These are phyloP conservation scores for Tilletia indica DNA, from an alignment of 1,284 basidiomycete species.

Conservation along the genomic window DNA sequence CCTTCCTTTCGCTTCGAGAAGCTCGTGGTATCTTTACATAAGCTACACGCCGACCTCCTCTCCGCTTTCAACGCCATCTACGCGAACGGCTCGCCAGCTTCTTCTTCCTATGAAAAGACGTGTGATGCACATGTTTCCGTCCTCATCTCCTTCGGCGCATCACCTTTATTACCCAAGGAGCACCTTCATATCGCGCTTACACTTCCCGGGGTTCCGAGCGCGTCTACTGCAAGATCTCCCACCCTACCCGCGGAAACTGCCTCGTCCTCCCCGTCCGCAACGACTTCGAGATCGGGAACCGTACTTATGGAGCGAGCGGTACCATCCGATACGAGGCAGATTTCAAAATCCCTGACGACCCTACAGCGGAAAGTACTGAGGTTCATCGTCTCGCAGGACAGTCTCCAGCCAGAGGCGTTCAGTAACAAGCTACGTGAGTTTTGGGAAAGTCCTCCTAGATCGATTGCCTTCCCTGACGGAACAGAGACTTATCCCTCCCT, in stretches of 20 bases:
- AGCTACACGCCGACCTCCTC: not conserved
- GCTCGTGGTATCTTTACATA: not conserved
- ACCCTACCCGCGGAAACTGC: not conserved
- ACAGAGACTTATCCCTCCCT: not conserved
- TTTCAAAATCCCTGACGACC: not conserved
- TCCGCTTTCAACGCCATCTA: constrained; percentile 7
- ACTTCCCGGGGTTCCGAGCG: not conserved
- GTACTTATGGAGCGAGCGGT: too few species aligned
- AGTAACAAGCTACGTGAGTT: not conserved
- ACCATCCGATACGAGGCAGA: too few species aligned
- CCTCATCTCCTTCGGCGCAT: constrained; percentile 5
- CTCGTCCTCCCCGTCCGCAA: too few species aligned
- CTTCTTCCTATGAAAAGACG: not conserved
- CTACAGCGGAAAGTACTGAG: not conserved
- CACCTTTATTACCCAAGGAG: not conserved
- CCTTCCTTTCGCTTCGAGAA: not conserved
- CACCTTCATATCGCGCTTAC: constrained; percentile 2
- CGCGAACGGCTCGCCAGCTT: not conserved
- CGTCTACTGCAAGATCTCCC: not conserved
- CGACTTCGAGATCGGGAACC: too few species aligned
- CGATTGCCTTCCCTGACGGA: not conserved
- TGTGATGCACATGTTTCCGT: not conserved
- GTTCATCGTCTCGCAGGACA: not conserved
- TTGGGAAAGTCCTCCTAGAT: not conserved
- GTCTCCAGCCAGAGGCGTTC: constrained; percentile 8